Evolutionary conservation across 163 green algal genomes (phyloP).

Genomic region (Scenedesmus sp.): DNA sequence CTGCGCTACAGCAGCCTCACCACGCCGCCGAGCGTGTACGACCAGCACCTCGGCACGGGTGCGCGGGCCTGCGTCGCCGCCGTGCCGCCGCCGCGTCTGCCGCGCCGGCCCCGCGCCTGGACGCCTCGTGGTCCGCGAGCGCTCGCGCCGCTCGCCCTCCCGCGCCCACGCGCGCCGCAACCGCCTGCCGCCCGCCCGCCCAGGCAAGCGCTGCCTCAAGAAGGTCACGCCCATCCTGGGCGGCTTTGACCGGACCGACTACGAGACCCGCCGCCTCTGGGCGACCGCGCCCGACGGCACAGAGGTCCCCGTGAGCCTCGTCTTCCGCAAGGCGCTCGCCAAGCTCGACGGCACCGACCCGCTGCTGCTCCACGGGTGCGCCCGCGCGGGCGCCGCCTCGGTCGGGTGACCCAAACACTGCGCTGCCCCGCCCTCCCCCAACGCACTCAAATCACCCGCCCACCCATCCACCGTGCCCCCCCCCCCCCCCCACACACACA

Average conservation of each 20-base stretch:
- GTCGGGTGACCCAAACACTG: too few relatives aligned
- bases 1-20: constrained; percentile 80
- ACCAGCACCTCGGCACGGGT: constrained; percentile 81
- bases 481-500: too few relatives aligned
- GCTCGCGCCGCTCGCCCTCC: too few relatives aligned
- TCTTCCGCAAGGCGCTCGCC: constrained; percentile 53
- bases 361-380: constrained; percentile 62
- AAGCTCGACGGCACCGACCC: constrained; percentile 49
- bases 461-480: too few relatives aligned
- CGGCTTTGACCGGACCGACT: constrained; percentile 79
- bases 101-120: too few relatives aligned
- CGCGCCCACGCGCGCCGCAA: too few relatives aligned
- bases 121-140: too few relatives aligned
- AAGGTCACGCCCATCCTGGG: constrained; percentile 86
- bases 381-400: too few relatives aligned
- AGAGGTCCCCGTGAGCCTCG: constrained; percentile 51
- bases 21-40: constrained; percentile 78
- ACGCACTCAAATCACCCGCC: too few relatives aligned
- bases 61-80: too few relatives aligned
- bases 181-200: not conserved
- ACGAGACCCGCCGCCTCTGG: constrained; percentile 83
- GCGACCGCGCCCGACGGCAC: constrained; percentile 77
- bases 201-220: constrained; percentile 49
- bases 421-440: too few relatives aligned
- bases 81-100: too few relatives aligned